Conservation (phyloP, 2,329 filamentous ascomycete species). For the Aspergillus calidoustus region DNA sequence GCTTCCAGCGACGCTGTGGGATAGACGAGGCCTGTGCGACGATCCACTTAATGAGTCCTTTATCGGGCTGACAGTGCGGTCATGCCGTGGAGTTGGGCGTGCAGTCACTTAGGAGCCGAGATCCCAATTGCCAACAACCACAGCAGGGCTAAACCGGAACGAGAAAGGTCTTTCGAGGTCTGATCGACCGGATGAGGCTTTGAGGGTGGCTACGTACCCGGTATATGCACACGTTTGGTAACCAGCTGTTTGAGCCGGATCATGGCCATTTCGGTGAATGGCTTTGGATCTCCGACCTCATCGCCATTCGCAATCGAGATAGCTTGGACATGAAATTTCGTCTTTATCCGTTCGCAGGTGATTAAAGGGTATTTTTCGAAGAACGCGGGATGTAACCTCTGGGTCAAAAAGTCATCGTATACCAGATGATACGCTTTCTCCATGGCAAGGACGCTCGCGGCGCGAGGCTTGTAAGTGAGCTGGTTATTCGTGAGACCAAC, state of each 20-base stretch:
- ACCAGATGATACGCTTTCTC: not conserved
- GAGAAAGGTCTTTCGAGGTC: too few relatives aligned
- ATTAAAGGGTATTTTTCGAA: not conserved
- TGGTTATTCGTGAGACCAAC: not conserved
- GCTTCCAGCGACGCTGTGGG: too few relatives aligned
- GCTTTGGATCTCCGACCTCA: not conserved
- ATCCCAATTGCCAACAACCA: too few relatives aligned
- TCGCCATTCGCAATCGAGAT: not conserved
- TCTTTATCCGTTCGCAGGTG: not conserved
- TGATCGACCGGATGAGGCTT: too few relatives aligned
- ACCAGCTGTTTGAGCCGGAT: not conserved
- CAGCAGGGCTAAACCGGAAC: too few relatives aligned
- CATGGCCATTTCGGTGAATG: not conserved
- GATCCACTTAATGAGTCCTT: too few relatives aligned
- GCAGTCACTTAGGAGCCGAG: too few relatives aligned
- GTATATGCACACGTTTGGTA: not conserved
- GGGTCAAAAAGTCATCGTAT: not conserved
- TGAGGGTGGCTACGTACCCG: not conserved
- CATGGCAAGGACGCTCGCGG: not conserved
- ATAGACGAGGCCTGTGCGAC: too few relatives aligned
- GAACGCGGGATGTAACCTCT: not conserved
- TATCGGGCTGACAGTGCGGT: too few relatives aligned
- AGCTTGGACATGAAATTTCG: not conserved
- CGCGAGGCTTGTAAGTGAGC: not conserved
- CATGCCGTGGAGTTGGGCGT: too few relatives aligned